Evolutionary conservation across 106 monocot genomes (phyloP), one percentile per base, ranked within the genome.

Genomic region (Apostasia ramifera): DNA sequence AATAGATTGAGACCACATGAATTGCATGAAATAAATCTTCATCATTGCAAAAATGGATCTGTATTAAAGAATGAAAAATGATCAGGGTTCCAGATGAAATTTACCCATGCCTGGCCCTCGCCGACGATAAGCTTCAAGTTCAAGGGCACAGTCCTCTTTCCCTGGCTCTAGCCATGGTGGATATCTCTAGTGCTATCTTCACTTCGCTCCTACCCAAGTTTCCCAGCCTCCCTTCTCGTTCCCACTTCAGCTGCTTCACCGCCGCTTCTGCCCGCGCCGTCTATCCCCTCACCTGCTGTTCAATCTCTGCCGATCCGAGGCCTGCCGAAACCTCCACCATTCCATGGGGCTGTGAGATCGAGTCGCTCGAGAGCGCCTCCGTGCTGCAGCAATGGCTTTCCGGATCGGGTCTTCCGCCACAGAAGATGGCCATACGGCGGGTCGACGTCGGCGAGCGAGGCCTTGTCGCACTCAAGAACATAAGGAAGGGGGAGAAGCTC

Each of bases 371-470:
- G 72, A 87, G 84, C 72, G 84, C 86, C 1, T 73, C 70, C 51
- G 81, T 76, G 57, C 80, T 95, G 59, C 85, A 88, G 84, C 15
- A 66, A 69, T 95, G 94, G 94, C 79, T 95, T 38, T 77, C 91
- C 71, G 91, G 76, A 8, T 88, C 86, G 14, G 91, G 94, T 6
- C 91, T 95, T 14, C 94, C 94, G 0, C 68, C 57, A 59, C 94
- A 95, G 80, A 85, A 88, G 76, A 80, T 91, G 88, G 88, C 61
- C 58, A 95, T 95, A 48, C 74, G 83, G 40, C 55, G 88, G 26
- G 94, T 95, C 51, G 88, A 91, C 2, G 81, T 95, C 9, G 94
- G 94, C 1, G 94, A 88, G 80, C 73, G 94, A n/a, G 94, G 94
- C 45, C 85, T 95, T 14, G 94, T 95, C 38, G 94, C 94, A 45